These are phyloP conservation scores for Ceratocystis huliohia DNA, from an alignment of 2,329 filamentous ascomycete species.

Conservation along the genomic window DNA sequence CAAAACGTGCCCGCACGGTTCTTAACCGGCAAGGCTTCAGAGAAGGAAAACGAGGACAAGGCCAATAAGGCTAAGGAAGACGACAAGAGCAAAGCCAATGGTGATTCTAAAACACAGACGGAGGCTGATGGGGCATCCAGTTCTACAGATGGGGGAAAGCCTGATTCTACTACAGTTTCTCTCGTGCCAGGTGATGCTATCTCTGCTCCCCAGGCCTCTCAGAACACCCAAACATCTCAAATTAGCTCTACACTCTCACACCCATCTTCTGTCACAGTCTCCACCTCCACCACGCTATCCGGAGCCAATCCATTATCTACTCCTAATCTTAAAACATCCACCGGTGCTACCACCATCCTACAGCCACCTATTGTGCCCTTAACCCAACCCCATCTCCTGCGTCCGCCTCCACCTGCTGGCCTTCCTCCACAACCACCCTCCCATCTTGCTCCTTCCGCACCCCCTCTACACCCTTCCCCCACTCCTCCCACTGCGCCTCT, in stretches of 20 bases:
- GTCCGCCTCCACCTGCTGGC: conserved; percentile 16
- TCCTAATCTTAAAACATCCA: background rate
- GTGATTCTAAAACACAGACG: background rate
- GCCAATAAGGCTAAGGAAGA: background rate
- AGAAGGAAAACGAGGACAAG: background rate
- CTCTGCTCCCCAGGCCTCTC: background rate
- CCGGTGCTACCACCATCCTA: conserved; percentile 5
- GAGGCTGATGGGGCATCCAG: background rate
- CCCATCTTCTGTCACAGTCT: background rate
- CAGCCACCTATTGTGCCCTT: conserved; percentile 16
- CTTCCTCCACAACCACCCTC: conserved; percentile 6
- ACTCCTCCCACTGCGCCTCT: background rate
- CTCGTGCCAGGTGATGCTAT: background rate
- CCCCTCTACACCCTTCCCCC: background rate
- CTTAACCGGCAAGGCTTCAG: conserved; percentile 24
- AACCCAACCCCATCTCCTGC: conserved; percentile 13
- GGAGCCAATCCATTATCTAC: background rate
- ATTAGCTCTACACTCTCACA: background rate
- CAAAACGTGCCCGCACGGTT: conserved; percentile 73
- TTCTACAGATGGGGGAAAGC: background rate
- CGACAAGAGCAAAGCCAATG: background rate
- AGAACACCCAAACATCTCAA: background rate
- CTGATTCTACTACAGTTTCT: background rate
- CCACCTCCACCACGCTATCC: background rate
- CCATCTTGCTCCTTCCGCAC: background rate